Percentiles rank a stretch among this genome's conserved stretches.
Evolutionary conservation across 257 asterid species (phyloP).

Genomic region (Plectranthus barbatus): DNA sequence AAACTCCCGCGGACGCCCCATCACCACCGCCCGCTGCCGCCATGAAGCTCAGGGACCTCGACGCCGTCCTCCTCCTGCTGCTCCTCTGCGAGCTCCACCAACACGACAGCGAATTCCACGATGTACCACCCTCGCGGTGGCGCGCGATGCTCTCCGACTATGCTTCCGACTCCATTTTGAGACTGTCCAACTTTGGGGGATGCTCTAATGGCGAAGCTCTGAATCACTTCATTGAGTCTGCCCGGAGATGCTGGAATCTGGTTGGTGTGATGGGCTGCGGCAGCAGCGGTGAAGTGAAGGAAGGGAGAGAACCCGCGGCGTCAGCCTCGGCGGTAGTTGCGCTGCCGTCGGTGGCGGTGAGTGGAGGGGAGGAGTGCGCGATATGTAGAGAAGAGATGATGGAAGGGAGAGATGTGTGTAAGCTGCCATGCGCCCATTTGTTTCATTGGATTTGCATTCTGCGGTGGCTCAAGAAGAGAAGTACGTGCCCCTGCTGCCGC

Average conservation of each 20-base stretch:
- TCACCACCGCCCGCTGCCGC: slow-evolving; percentile 4
- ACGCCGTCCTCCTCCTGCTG: slow-evolving; percentile 65
- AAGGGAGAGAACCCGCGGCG: slow-evolving; percentile 47
- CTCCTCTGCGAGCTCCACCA: slow-evolving; percentile 79
- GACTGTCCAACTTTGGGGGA: slow-evolving; percentile 33
- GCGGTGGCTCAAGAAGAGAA: slow-evolving; percentile 63
- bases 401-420: slow-evolving; percentile 76
- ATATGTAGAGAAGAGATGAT: slow-evolving; percentile 74
- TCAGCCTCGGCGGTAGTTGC: slow-evolving; percentile 65
- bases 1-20: background rate
- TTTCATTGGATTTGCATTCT: slow-evolving; percentile 79
- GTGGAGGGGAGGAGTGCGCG: slow-evolving; percentile 45
- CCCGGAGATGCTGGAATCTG: slow-evolving; percentile 46
- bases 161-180: slow-evolving; percentile 27
- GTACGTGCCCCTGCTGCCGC: slow-evolving; percentile 92
- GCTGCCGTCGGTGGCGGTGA: slow-evolving; percentile 51
- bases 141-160: slow-evolving; percentile 33
- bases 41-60: slow-evolving; percentile 62
- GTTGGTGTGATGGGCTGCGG: slow-evolving; percentile 34
- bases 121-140: slow-evolving; percentile 46
- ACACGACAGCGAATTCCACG: slow-evolving; percentile 35
- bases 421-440: slow-evolving; percentile 75
- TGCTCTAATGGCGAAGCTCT: slow-evolving; percentile 34
- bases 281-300: slow-evolving; percentile 22
- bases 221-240: slow-evolving; percentile 41